phyloP scores from a whole-genome alignment of 768 basidiomycete species.

The Xerocomus potaroensis region DNA sequence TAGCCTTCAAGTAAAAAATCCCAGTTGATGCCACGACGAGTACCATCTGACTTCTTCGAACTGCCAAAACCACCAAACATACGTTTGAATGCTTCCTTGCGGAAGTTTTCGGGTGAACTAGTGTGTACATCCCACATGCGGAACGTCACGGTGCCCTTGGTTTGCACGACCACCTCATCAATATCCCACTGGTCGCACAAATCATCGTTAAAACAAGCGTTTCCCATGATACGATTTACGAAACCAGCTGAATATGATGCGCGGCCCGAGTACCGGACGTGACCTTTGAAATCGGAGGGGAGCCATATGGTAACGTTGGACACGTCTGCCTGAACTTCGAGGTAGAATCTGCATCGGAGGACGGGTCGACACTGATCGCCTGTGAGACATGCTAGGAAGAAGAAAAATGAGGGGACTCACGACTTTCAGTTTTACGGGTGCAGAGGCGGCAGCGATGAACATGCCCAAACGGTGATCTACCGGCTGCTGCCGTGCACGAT shows the following conservation, averaged over 20 bases:
- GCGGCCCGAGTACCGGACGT: constrained; percentile 51
- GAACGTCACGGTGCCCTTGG: constrained; percentile 59
- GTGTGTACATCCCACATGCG: constrained; percentile 78
- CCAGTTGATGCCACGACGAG: constrained; percentile 54
- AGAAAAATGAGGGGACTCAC: constrained; percentile 40
- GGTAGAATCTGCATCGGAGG: constrained; percentile 51
- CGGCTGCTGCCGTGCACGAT: constrained; percentile 71
- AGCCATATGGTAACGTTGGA: constrained; percentile 74
- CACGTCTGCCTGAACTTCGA: constrained; percentile 60
- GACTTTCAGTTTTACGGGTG: constrained; percentile 65
- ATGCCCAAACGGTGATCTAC: constrained; percentile 68
- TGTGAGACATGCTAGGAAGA: neutral
- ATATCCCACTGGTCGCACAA: constrained; percentile 35
- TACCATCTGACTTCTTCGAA: constrained; percentile 48
- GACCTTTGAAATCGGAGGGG: constrained; percentile 75
- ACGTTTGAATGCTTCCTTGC: constrained; percentile 60
- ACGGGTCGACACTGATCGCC: constrained; percentile 51
- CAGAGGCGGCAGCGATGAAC: constrained; percentile 50
- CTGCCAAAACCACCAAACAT: constrained; percentile 61
- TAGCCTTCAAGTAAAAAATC: constrained; percentile 75
- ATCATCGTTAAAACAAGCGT: constrained; percentile 45
- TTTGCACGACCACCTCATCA: constrained; percentile 62
- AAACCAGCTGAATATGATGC: constrained; percentile 68
- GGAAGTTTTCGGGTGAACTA: constrained; percentile 56
- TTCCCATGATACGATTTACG: constrained; percentile 58